Evolutionary conservation across 768 basidiomycete species (phyloP).

Genomic region (Calocera cornea): DNA sequence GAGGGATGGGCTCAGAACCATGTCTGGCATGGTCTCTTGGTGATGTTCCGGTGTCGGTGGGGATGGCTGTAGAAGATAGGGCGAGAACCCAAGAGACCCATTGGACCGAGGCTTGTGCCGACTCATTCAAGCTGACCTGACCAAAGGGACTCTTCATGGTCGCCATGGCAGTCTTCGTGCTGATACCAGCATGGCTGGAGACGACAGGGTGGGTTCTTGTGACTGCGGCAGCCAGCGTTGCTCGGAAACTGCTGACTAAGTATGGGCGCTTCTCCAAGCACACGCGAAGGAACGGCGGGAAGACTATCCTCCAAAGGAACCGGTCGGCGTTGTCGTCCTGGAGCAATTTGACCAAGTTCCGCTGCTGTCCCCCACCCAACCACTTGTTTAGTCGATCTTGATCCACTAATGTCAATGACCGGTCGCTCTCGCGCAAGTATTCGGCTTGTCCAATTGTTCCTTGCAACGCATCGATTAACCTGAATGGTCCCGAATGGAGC

Average conservation of each 20-base stretch:
- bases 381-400: not conserved
- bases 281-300: conserved; percentile 47
- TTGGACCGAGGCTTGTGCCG: conserved; percentile 28
- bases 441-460: conserved; percentile 4
- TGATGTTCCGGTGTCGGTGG: conserved; percentile 46
- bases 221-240: conserved; percentile 51
- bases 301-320: conserved; percentile 60
- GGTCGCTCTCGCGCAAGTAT: conserved; percentile 5
- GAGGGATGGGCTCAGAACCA: conserved; percentile 60
- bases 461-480: not conserved
- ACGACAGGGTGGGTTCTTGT: conserved; percentile 60
- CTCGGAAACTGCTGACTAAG: conserved; percentile 42
- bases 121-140: not conserved
- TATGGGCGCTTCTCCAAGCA: conserved; percentile 38
- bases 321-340: conserved; percentile 43
- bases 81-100: conserved; percentile 77
- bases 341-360: not conserved
- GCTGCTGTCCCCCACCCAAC: not conserved
- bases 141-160: conserved; percentile 27
- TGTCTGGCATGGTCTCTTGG: conserved; percentile 55
- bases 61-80: conserved; percentile 66
- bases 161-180: conserved; percentile 39
- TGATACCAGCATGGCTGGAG: conserved; percentile 59
- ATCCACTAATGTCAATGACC: not conserved
- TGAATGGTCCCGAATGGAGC: not conserved